phyloP scores from a whole-genome alignment of 495 filamentous ascomycete genomes.

The Lasiosphaeria ovina region DNA sequence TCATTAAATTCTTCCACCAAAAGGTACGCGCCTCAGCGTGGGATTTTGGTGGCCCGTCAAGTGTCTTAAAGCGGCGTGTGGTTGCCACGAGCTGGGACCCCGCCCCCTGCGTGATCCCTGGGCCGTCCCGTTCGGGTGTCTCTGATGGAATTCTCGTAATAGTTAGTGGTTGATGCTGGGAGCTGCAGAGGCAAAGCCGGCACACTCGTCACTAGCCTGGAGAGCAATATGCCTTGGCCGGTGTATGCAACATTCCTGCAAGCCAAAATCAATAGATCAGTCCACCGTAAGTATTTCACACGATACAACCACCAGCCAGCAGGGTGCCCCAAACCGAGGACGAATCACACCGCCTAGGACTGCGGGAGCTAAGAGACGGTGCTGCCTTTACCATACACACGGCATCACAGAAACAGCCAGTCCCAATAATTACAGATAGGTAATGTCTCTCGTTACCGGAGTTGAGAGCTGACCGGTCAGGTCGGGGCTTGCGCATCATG shows the following conservation, averaged over 20 bases:
- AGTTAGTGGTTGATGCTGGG: background rate
- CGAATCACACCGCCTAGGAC: too few species aligned
- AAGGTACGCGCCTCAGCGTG: background rate
- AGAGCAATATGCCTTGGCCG: background rate
- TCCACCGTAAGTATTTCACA: background rate
- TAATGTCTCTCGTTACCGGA: too few species aligned
- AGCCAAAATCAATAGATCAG: background rate
- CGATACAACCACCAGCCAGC: too few species aligned
- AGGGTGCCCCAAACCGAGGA: too few species aligned
- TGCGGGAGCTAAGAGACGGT: too few species aligned
- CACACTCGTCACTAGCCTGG: background rate
- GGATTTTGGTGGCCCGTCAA: background rate
- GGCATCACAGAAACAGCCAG: too few species aligned
- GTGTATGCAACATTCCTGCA: constrained; percentile 3
- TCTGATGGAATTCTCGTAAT: background rate
- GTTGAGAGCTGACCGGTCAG: too few species aligned
- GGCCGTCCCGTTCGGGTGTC: background rate
- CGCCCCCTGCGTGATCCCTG: background rate
- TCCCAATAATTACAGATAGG: too few species aligned
- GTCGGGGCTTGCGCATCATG: too few species aligned
- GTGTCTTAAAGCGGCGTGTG: constrained; percentile 5
- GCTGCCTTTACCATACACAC: too few species aligned
- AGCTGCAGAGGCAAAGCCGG: background rate
- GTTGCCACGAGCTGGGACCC: background rate
- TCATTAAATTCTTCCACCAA: background rate